A percentile compares a stretch with the other conserved stretches of the same genome.
phyloP scores from a whole-genome alignment of 2,329 filamentous ascomycete species.

The Mycosphaerella sp. region DNA sequence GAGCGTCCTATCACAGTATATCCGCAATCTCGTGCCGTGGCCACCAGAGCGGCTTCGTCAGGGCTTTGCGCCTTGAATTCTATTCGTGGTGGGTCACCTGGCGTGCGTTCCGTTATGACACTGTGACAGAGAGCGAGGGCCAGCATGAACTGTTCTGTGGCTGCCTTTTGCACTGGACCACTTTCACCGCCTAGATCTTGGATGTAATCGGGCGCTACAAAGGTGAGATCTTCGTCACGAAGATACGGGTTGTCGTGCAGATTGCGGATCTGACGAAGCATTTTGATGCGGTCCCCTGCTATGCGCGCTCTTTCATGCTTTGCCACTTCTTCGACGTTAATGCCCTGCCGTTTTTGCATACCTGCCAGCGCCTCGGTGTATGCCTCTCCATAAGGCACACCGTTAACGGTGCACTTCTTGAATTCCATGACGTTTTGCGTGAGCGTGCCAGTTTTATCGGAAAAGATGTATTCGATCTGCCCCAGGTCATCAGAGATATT shows the following conservation, averaged over 20 bases:
- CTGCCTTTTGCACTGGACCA: slow-evolving; percentile 66
- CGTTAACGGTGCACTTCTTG: slow-evolving; percentile 96
- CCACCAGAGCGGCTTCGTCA: slow-evolving; percentile 88
- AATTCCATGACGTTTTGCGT: slow-evolving; percentile 98
- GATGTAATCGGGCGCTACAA: slow-evolving; percentile 85
- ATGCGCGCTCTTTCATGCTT: slow-evolving; percentile 70
- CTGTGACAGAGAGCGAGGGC: slow-evolving; percentile 93
- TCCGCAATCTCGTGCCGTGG: slow-evolving; percentile 89
- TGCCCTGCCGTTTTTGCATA: slow-evolving; percentile 85
- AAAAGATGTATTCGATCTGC: slow-evolving; percentile 99
- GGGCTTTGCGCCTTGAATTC: slow-evolving; percentile 96
- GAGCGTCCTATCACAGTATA: slow-evolving; percentile 83
- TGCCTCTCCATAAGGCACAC: slow-evolving; percentile 91
- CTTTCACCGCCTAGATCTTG: slow-evolving; percentile 72
- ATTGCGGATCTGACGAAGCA: slow-evolving; percentile 65
- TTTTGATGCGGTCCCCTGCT: slow-evolving; percentile 64
- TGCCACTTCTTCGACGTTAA: slow-evolving; percentile 76
- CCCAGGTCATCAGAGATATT: slow-evolving; percentile 98
- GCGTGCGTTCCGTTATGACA: slow-evolving; percentile 82
- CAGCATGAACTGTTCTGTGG: slow-evolving; percentile 88
- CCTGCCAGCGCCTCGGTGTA: slow-evolving; percentile 96
- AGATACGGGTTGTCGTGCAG: slow-evolving; percentile 88
- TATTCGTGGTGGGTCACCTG: slow-evolving; percentile 85
- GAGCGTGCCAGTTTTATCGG: slow-evolving; percentile 83
- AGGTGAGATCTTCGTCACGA: slow-evolving; percentile 82